Base-by-base conservation (phyloP, 805 yeast species). In the Kodamaea hsintzibuensis region DNA sequence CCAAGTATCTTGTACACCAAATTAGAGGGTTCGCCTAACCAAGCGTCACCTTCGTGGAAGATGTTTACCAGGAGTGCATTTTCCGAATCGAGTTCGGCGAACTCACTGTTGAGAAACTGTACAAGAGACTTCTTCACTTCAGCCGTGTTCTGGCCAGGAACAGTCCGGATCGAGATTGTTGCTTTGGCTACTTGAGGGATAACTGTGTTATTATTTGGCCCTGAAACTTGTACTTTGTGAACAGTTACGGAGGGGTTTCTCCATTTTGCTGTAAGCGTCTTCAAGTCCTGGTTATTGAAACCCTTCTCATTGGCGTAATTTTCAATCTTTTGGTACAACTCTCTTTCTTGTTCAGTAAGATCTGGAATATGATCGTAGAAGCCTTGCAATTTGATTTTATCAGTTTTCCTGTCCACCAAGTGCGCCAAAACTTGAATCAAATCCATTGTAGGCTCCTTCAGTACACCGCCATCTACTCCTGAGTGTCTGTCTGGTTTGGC, bases 391-490 rank as follows among this genome's bases (percentile, higher is more conserved):
- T 88, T 86, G 35, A 77, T 71, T 18, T 58, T 54, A 30, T 78
- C 75, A 9, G 68, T 61, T 17, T 55, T 54, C 1, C 67, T 66
- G 51, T 82, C 84, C 38, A 85, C 82, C 51, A 93, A 73, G 50
- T 82, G 80, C 1, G 93, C 81, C 18, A 92, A 71, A 14, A 93
- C 63, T 51, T 85, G 87, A 42, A 92, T 80, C 68, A 93, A 70
- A 65, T 93, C 98, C 73, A 89, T 82, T 0, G 96, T 85, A 1
- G 99, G 98, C 62, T 93, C 99, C 54, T 88, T 79, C 56, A 83
- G 82, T 7, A 88, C 85, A 55, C 98, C 98, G 50, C 99, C 99
- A 71, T 91, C 96, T 8, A 95, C 95, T 57, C 99, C 99, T 0
- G 98, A 90, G 66, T 95, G 99, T 55, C 96, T 76, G 68, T 95